A percentile compares a stretch with the other conserved stretches of the same genome.
phyloP scores from a whole-genome alignment of 306 rosid species.

The Hippophae tibetana region DNA sequence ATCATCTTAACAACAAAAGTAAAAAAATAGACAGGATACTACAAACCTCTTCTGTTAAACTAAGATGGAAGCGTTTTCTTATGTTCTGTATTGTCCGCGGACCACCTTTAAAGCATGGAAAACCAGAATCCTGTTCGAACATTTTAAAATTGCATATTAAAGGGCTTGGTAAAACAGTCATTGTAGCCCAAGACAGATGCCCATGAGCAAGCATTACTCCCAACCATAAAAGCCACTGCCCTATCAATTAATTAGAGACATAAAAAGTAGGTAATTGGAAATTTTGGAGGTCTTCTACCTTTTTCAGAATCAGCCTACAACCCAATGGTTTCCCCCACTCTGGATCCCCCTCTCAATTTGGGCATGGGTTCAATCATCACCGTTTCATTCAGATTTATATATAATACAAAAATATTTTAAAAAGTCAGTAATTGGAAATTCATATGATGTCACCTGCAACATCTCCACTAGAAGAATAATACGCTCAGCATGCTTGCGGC shows the following conservation, averaged over 20 bases:
- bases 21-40: neutral
- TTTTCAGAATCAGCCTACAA: too few relatives aligned
- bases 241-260: too few relatives aligned
- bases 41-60: slow-evolving; percentile 92
- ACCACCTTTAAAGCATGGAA: slow-evolving; percentile 99
- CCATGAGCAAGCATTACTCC: too few relatives aligned
- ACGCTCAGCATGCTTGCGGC: slow-evolving; percentile 99
- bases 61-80: slow-evolving; percentile 86
- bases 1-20: slow-evolving; percentile 18
- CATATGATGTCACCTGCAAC: slow-evolving; percentile 72
- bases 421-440: neutral
- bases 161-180: neutral
- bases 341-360: too few relatives aligned
- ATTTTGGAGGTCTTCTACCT: too few relatives aligned
- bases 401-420: too few relatives aligned
- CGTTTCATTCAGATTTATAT: too few relatives aligned
- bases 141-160: slow-evolving; percentile 20
- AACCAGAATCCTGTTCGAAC: slow-evolving; percentile 78
- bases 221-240: too few relatives aligned
- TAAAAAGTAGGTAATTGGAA: too few relatives aligned
- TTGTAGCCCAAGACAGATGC: too few relatives aligned
- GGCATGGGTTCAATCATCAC: too few relatives aligned
- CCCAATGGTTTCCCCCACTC: too few relatives aligned
- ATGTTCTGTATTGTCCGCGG: slow-evolving; percentile 89
- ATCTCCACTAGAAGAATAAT: slow-evolving; percentile 97